These are phyloP conservation scores for Lactarius hatsudake DNA, from an alignment of 768 basidiomycete species.

Conservation along the genomic window DNA sequence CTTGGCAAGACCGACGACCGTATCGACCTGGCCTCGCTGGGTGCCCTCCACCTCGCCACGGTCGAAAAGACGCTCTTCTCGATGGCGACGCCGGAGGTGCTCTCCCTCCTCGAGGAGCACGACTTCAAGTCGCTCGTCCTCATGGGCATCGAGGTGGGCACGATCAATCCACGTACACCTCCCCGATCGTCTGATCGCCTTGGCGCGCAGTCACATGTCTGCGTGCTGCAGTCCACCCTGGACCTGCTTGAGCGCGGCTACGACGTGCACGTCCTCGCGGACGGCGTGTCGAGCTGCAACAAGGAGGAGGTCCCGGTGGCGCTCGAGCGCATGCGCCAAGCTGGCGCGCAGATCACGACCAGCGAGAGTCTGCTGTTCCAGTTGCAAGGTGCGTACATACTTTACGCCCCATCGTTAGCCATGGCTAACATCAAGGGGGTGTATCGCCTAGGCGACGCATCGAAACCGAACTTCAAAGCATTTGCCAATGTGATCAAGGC, in stretches of 20 bases:
- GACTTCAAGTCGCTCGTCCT: constrained; percentile 62
- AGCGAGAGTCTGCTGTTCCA: constrained; percentile 82
- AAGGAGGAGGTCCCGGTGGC: constrained; percentile 77
- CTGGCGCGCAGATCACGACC: constrained; percentile 75
- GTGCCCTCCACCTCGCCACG: constrained; percentile 54
- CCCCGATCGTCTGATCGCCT: not conserved
- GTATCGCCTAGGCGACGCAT: constrained; percentile 51
- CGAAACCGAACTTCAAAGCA: constrained; percentile 61
- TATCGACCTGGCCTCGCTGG: constrained; percentile 39
- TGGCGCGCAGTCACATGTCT: constrained; percentile 73
- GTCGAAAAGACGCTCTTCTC: constrained; percentile 82
- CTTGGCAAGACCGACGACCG: constrained; percentile 28
- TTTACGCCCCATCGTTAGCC: constrained; percentile 16
- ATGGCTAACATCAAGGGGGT: constrained; percentile 20
- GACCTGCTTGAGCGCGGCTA: constrained; percentile 54
- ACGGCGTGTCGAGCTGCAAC: constrained; percentile 83
- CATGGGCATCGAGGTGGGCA: constrained; percentile 79
- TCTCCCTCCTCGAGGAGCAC: constrained; percentile 46
- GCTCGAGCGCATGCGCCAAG: constrained; percentile 60
- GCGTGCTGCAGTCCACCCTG: constrained; percentile 80
- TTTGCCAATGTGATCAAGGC: constrained; percentile 76
- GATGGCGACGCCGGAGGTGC: constrained; percentile 74
- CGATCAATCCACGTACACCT: too few species aligned
- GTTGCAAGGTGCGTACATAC: constrained; percentile 54
- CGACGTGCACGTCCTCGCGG: constrained; percentile 70